Evolutionary conservation across 345 rosid species (phyloP), one percentile per base, ranked within the genome.

Genomic region (Rhodamnia rubescens): DNA sequence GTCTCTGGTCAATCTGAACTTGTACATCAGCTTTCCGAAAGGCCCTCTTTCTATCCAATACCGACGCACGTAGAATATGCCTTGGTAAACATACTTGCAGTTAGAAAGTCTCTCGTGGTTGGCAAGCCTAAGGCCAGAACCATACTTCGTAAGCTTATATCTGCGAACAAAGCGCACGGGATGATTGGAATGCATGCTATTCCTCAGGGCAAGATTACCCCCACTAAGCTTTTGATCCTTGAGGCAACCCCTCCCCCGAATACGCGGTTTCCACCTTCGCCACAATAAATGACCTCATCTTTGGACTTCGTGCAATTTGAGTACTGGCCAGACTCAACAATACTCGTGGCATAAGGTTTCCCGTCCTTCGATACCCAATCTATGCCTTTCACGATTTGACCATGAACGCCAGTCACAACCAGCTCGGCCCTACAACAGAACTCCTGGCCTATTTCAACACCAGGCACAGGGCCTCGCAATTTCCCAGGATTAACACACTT

Each of bases 121-220:
- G 57, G 20, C 83, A 44, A 26, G 22, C 49, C 22, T 24, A 18
- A 12, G 82, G 32, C 78, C 36, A 53, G 55, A 40, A 50, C 58
- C 58, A 5, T n/a, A 4, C n/a, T 53, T 27, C 1, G 18, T 15
- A 7, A 53, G 78, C 40, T 32, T 20, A 69, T 69, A 69, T 36
- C 78, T 69, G 13, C 78, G 44, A 69, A 18, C 32, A 69, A 69
- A 36, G 78, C 78, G 78, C 47, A 69, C 47, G 21, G 7, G 78
- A 16, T 18, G 16, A 32, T 69, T 20, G 78, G 4, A 69, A 8
- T 74, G 83, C 87, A 90, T 83, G 20, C 91, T 90, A 53, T 91
- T 89, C 81, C 54, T 85, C 74, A 90, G n/a, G 5, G 93, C 92
- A 21, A 90, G 90, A 26, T 91, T 91, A 21, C 93, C 93, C 78